Evolutionary conservation across 2,329 filamentous ascomycete genomes (phyloP).

Genomic region (Aspergillus puulaauensis): DNA sequence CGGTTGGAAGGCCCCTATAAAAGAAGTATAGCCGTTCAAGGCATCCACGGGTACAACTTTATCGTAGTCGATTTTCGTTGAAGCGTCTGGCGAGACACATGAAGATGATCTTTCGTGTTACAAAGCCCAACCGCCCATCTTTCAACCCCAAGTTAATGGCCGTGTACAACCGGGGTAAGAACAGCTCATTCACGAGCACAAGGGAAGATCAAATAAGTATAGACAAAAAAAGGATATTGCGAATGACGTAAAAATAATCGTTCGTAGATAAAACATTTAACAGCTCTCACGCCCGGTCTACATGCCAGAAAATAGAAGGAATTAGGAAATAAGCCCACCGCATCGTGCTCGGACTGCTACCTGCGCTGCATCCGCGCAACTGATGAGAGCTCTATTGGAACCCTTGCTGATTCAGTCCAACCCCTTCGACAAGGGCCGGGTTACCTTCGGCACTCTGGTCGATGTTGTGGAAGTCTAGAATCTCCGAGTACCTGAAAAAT

Average conservation of each 20-base stretch:
- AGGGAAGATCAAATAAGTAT: slow-evolving; percentile 11
- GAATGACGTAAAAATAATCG: slow-evolving; percentile 13
- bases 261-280: slow-evolving; percentile 22
- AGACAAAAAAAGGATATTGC: slow-evolving; percentile 16
- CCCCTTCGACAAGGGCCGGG: slow-evolving; percentile 28
- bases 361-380: slow-evolving; percentile 14
- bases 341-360: slow-evolving; percentile 19
- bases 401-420: slow-evolving; percentile 22
- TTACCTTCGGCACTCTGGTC: slow-evolving; percentile 51
- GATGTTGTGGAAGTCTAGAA: slow-evolving; percentile 97
- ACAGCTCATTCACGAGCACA: not conserved
- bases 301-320: slow-evolving; percentile 18
- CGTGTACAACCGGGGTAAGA: not conserved
- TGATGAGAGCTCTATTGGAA: slow-evolving; percentile 25
- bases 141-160: slow-evolving; percentile 16
- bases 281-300: slow-evolving; percentile 21
- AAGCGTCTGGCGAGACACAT: not conserved
- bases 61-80: not conserved
- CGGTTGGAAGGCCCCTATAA: not conserved
- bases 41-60: not conserved
- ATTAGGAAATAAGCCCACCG: slow-evolving; percentile 18
- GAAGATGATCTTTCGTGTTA: slow-evolving; percentile 17
- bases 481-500: slow-evolving; percentile 88
- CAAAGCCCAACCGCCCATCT: slow-evolving; percentile 14
- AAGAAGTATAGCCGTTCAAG: not conserved